Percentiles rank a stretch among this genome's conserved stretches.
Evolutionary conservation across 805 yeast species (phyloP).

Genomic region (Nakazawaea populi): DNA sequence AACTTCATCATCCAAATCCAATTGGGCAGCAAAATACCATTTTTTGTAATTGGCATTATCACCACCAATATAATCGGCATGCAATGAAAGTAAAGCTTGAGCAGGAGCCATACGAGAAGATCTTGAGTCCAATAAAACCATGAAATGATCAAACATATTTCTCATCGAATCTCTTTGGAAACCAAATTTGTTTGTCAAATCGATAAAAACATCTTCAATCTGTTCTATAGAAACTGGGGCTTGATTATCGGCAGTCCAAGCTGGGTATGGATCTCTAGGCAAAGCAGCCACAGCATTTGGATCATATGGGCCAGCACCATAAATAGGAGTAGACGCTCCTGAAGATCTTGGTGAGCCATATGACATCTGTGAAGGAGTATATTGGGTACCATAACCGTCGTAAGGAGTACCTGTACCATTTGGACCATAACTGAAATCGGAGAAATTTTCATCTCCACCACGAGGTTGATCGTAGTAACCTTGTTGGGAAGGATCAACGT

Average conservation of each 20-base stretch:
- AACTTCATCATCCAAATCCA: conserved; percentile 77
- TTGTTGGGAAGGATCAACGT: conserved; percentile 26
- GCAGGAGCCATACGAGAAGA: conserved; percentile 87
- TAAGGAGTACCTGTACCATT: conserved; percentile 56
- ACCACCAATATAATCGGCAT: conserved; percentile 87
- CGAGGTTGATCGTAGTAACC: conserved; percentile 51
- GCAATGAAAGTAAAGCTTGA: conserved; percentile 75
- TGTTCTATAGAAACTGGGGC: conserved; percentile 82
- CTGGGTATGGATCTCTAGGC: conserved; percentile 95
- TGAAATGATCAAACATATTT: conserved; percentile 83
- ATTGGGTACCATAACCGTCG: conserved; percentile 56
- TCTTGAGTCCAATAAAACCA: conserved; percentile 78
- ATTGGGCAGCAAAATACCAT: conserved; percentile 87
- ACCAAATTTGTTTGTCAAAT: conserved; percentile 77
- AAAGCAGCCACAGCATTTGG: conserved; percentile 50
- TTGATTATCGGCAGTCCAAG: conserved; percentile 97
- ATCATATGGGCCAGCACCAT: conserved; percentile 47
- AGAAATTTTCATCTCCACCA: conserved; percentile 43
- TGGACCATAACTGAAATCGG: conserved; percentile 55
- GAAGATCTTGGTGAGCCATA: conserved; percentile 83
- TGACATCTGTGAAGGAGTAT: conserved; percentile 83
- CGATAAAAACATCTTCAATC: conserved; percentile 82
- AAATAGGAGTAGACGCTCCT: conserved; percentile 92
- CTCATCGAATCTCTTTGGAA: conserved; percentile 92
- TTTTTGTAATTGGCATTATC: conserved; percentile 79